A percentile compares a stretch with the other conserved stretches of the same genome.
phyloP scores from a whole-genome alignment of 169 alveolate genomes.

The Eimeria brunetti region DNA sequence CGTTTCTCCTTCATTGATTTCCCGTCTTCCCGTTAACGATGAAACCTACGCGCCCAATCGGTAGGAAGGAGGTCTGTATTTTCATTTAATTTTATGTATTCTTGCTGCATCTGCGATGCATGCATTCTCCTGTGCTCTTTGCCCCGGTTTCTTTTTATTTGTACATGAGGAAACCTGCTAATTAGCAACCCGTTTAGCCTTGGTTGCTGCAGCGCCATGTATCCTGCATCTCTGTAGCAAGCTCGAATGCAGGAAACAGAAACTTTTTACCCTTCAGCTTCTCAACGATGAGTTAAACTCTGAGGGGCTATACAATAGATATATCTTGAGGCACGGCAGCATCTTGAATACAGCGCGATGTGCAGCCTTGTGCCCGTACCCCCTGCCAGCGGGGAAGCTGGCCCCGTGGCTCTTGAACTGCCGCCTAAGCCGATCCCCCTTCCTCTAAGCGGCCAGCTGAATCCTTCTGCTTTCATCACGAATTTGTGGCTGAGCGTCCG shows the following conservation, averaged over 20 bases:
- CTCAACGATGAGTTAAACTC: too few species aligned
- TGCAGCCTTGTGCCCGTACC: slow-evolving; percentile 37
- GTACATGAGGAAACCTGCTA: neutral
- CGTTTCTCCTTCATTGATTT: neutral
- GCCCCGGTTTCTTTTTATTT: neutral
- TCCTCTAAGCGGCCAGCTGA: slow-evolving; percentile 56
- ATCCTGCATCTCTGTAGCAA: too few species aligned
- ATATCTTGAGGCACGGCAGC: neutral
- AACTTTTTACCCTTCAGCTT: too few species aligned
- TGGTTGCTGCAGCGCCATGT: neutral
- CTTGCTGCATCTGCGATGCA: neutral
- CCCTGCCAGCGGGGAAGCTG: slow-evolving; percentile 66
- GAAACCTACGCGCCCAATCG: neutral
- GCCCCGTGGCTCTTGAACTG: slow-evolving; percentile 55
- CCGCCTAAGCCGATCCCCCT: slow-evolving; percentile 57
- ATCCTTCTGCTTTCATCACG: slow-evolving; percentile 68
- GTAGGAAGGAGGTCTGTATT: neutral
- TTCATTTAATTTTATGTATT: neutral
- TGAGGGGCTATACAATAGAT: too few species aligned
- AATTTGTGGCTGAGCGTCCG: slow-evolving; percentile 66
- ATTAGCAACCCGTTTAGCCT: neutral
- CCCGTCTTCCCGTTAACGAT: neutral
- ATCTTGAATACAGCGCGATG: neutral
- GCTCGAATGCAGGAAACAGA: too few species aligned
- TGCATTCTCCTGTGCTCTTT: neutral